phyloP scores from a whole-genome alignment of 1,284 basidiomycete genomes.

The Macrocystidia cucumis region DNA sequence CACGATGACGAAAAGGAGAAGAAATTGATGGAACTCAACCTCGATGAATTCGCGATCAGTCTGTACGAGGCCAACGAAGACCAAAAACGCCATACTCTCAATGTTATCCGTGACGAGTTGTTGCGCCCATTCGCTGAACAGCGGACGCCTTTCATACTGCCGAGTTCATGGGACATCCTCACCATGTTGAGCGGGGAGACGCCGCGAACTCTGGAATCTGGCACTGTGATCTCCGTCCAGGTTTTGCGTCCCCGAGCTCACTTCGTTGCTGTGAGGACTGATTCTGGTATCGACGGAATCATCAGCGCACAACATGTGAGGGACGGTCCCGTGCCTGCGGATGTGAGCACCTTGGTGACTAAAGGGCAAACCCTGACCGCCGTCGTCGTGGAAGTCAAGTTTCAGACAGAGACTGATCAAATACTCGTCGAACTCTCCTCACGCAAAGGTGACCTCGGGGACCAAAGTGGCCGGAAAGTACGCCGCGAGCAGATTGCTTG shows the following conservation, averaged over 20 bases:
- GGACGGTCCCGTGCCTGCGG: conserved; percentile 35
- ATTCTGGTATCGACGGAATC: conserved; percentile 88
- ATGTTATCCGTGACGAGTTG: conserved; percentile 88
- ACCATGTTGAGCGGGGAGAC: conserved; percentile 97
- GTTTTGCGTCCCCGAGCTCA: conserved; percentile 54
- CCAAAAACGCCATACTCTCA: conserved; percentile 83
- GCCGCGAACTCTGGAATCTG: conserved; percentile 66
- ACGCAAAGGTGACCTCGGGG: conserved; percentile 70
- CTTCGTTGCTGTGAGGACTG: conserved; percentile 65
- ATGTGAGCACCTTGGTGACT: conserved; percentile 43
- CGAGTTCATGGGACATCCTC: conserved; percentile 76
- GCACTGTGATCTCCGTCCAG: conserved; percentile 80
- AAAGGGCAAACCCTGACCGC: conserved; percentile 79
- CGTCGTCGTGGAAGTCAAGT: conserved; percentile 70
- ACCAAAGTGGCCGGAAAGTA: conserved; percentile 56
- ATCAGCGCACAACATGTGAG: conserved; percentile 66
- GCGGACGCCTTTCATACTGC: conserved; percentile 62
- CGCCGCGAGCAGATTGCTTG: conserved; percentile 61
- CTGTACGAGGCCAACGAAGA: conserved; percentile 80
- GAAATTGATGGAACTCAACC: conserved; percentile 87
- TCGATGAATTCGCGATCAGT: conserved; percentile 96
- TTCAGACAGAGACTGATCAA: conserved; percentile 53
- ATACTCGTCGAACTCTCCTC: conserved; percentile 78
- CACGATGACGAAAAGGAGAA: conserved; percentile 71
- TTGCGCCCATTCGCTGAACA: conserved; percentile 79